phyloP scores from a whole-genome alignment of 805 yeast species.

The Spathaspora boniae region DNA sequence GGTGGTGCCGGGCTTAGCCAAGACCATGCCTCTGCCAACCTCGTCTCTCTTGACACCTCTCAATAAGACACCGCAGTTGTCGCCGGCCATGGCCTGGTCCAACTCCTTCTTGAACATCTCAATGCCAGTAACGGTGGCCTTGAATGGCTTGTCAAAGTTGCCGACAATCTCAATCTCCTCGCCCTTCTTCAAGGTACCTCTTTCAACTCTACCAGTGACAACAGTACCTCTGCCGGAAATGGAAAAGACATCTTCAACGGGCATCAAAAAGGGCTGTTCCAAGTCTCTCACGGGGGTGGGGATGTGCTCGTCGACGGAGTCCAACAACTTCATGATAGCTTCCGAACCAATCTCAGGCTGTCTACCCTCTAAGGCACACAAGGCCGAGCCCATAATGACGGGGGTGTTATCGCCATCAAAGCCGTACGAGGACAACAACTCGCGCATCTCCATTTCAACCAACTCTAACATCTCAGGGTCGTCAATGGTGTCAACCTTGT shows the following conservation, averaged over 20 bases:
- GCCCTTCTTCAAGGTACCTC: slow-evolving; percentile 96
- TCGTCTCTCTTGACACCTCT: slow-evolving; percentile 99
- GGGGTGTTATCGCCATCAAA: slow-evolving; percentile 98
- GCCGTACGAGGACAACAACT: slow-evolving; percentile 83
- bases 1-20: slow-evolving; percentile 88
- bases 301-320: slow-evolving; percentile 88
- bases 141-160: slow-evolving; percentile 76
- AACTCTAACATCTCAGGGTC: slow-evolving; percentile 99
- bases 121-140: slow-evolving; percentile 95
- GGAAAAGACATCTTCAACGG: slow-evolving; percentile 95
- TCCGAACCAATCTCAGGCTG: slow-evolving; percentile 89
- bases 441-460: slow-evolving; percentile 99
- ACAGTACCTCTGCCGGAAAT: slow-evolving; percentile 99
- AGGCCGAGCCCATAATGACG: slow-evolving; percentile 97
- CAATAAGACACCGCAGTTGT: slow-evolving; percentile 94
- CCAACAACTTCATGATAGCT: slow-evolving; percentile 78
- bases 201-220: slow-evolving; percentile 98
- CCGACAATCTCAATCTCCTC: slow-evolving; percentile 98
- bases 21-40: slow-evolving; percentile 94
- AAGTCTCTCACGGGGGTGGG: slow-evolving; percentile 97
- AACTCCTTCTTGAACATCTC: slow-evolving; percentile 99
- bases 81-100: slow-evolving; percentile 98
- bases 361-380: slow-evolving; percentile 88
- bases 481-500: slow-evolving; percentile 96
- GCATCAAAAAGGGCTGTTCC: slow-evolving; percentile 94